Conservation (phyloP, 371 early-diverging fungal species). For the Apophysomyces sp. region DNA sequence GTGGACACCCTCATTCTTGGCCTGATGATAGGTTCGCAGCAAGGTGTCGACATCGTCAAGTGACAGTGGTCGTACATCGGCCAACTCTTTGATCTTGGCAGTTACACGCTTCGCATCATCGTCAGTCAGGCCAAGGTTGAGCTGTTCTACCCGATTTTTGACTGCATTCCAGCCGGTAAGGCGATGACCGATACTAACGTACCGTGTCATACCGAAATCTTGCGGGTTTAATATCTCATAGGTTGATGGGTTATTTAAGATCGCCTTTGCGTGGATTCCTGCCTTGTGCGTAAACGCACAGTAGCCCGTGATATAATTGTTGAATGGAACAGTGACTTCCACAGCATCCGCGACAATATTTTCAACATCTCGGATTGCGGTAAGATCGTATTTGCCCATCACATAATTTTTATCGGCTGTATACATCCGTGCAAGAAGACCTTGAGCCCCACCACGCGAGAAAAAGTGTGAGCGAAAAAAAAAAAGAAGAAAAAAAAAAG, state of each 20-base stretch:
- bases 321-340: constrained; percentile 94
- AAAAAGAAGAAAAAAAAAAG: neutral
- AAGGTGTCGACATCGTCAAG: constrained; percentile 89
- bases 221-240: constrained; percentile 97
- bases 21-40: constrained; percentile 29
- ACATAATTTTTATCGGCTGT: constrained; percentile 87
- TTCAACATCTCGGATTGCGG: constrained; percentile 89
- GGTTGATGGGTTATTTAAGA: constrained; percentile 94
- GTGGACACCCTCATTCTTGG: constrained; percentile 19
- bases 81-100: constrained; percentile 88
- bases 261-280: constrained; percentile 98
- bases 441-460: neutral
- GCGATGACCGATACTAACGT: constrained; percentile 94
- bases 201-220: constrained; percentile 97
- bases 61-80: constrained; percentile 88
- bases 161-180: constrained; percentile 98
- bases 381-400: constrained; percentile 89
- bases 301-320: constrained; percentile 98
- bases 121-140: constrained; percentile 81
- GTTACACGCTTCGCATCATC: constrained; percentile 92
- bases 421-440: constrained; percentile 93
- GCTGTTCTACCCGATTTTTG: constrained; percentile 92
- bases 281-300: constrained; percentile 98
- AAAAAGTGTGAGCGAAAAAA: neutral
- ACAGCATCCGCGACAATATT: constrained; percentile 95